Evolutionary conservation across 2,329 filamentous ascomycete species (phyloP).

Genomic region (Beauveria bassiana): DNA sequence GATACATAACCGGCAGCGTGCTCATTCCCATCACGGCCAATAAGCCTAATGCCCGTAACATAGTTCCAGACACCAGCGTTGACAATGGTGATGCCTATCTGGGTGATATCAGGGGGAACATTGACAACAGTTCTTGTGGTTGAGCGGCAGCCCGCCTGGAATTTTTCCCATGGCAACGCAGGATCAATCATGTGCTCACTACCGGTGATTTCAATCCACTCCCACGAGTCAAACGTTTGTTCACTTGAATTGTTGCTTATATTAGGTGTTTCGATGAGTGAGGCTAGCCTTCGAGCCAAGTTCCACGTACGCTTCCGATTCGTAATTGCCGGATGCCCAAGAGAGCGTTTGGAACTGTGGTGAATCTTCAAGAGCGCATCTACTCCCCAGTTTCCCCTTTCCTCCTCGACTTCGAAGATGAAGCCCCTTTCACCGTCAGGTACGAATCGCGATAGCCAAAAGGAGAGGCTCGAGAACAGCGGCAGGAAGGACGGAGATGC

Average conservation of each 20-base stretch:
- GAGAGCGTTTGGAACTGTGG: background rate
- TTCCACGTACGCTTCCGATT: background rate
- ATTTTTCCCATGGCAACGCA: background rate
- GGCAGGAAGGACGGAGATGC: background rate
- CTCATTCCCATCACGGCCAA: background rate
- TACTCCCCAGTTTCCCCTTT: background rate
- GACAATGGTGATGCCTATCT: background rate
- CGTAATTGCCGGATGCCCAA: background rate
- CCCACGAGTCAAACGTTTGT: background rate
- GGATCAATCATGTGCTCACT: too few relatives aligned
- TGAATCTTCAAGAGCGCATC: background rate
- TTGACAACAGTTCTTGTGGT: background rate
- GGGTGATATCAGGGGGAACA: background rate
- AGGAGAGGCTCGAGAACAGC: background rate
- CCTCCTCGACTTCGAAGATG: background rate
- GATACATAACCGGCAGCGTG: background rate
- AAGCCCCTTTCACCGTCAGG: background rate
- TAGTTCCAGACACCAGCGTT: background rate
- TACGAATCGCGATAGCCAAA: background rate
- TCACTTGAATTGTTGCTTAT: background rate
- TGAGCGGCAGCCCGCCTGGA: background rate
- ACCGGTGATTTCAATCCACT: background rate
- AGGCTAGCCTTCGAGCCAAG: background rate
- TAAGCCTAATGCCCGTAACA: background rate
- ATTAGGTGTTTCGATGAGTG: background rate